Percentiles rank a stretch among this genome's conserved stretches.
phyloP scores from a whole-genome alignment of 148 eudicot genomes.

The Camellia granthamiana region DNA sequence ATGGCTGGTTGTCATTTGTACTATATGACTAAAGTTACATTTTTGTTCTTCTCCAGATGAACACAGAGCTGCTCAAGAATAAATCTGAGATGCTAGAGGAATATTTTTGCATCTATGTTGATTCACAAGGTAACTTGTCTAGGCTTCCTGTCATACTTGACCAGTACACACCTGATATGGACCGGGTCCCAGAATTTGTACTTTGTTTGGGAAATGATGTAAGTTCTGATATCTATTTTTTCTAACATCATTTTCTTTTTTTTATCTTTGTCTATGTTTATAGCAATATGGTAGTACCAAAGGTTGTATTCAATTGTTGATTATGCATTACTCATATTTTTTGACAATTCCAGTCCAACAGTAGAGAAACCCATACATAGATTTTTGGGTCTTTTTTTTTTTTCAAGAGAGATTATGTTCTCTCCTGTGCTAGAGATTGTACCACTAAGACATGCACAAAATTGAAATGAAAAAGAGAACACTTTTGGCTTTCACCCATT shows the following conservation, averaged over 20 bases:
- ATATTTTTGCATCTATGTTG: slow-evolving; percentile 77
- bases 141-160: slow-evolving; percentile 94
- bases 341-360: background rate
- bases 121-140: slow-evolving; percentile 62
- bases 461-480: no score
- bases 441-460: no score
- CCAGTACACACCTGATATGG: slow-evolving; percentile 99
- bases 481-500: no score
- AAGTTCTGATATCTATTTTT: slow-evolving; percentile 23
- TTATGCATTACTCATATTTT: background rate
- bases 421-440: no score
- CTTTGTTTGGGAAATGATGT: slow-evolving; percentile 96
- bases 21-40: slow-evolving; percentile 1
- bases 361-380: no score
- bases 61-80: slow-evolving; percentile 61
- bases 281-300: background rate
- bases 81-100: slow-evolving; percentile 86
- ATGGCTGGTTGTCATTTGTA: background rate
- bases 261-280: background rate
- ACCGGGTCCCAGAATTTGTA: slow-evolving; percentile 81
- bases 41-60: slow-evolving; percentile 50
- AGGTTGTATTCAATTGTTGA: background rate
- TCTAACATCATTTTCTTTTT: slow-evolving; percentile 6
- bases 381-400: no score
- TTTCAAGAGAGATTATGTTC: background rate